Percentiles rank a stretch among this genome's conserved stretches.
These are phyloP conservation scores for Metschnikowia sp. DNA, from an alignment of 805 yeast species.

Conservation along the genomic window DNA sequence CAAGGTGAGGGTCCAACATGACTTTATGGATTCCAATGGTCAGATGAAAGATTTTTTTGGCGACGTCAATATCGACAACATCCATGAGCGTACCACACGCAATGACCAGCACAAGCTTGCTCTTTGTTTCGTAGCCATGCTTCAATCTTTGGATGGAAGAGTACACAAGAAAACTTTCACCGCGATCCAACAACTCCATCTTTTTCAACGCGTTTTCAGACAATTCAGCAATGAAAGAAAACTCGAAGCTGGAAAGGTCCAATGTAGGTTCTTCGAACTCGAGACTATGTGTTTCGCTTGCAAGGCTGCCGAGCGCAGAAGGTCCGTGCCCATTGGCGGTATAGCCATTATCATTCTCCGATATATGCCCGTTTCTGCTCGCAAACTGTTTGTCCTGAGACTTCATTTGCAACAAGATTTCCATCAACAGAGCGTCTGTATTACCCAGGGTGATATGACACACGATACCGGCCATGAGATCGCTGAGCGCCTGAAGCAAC, in stretches of 20 bases:
- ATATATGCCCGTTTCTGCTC: background rate
- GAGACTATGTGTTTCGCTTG: conserved; percentile 3
- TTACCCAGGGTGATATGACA: conserved; percentile 23
- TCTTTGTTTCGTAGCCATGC: conserved; percentile 53
- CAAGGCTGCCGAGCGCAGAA: conserved; percentile 2
- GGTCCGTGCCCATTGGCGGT: conserved; percentile 1
- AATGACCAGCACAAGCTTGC: conserved; percentile 56
- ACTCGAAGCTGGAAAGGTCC: conserved; percentile 23
- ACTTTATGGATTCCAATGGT: conserved; percentile 52
- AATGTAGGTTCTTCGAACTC: conserved; percentile 7
- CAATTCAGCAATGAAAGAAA: conserved; percentile 26
- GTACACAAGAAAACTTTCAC: conserved; percentile 53
- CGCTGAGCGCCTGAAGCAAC: conserved; percentile 33
- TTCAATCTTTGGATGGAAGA: conserved; percentile 47
- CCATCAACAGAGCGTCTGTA: conserved; percentile 19
- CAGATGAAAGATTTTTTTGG: conserved; percentile 45
- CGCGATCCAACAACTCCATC: conserved; percentile 51
- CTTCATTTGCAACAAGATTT: conserved; percentile 25
- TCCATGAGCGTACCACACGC: conserved; percentile 52
- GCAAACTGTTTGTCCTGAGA: conserved; percentile 16
- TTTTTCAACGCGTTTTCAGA: conserved; percentile 36
- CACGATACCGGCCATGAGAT: conserved; percentile 33
- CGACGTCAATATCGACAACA: conserved; percentile 40
- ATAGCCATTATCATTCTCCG: background rate
- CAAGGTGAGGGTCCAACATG: conserved; percentile 49